Conservation (phyloP, 306 rosid genomes). For the Luffa acutangula region DNA sequence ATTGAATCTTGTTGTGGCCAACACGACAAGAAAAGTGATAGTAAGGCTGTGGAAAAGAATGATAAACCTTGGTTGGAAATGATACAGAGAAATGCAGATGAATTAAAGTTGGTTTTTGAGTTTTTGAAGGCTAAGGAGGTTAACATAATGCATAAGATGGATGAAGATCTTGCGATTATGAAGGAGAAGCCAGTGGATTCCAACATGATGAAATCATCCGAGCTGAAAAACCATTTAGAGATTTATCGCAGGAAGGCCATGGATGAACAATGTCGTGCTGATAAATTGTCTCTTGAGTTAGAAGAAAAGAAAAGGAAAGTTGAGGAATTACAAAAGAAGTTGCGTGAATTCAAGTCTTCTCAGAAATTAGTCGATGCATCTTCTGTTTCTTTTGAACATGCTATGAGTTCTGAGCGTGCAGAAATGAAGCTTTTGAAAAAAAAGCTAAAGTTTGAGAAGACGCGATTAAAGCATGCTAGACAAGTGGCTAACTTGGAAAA, state of each 20-base stretch:
- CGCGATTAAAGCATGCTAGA: constrained; percentile 37
- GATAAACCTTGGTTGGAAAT: constrained; percentile 1
- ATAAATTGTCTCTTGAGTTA: constrained; percentile 43
- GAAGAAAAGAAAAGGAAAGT: constrained; percentile 33
- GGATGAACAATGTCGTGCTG: constrained; percentile 44
- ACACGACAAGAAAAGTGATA: not conserved
- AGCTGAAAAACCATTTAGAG: constrained; percentile 40
- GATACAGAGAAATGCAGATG: constrained; percentile 8
- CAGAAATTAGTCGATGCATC: constrained; percentile 30
- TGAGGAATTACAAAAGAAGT: constrained; percentile 39
- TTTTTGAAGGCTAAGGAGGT: constrained; percentile 18
- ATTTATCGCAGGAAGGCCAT: constrained; percentile 40
- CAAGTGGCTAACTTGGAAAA: constrained; percentile 51
- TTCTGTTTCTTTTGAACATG: constrained; percentile 18
- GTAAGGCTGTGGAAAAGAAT: not conserved
- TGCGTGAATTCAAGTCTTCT: constrained; percentile 27
- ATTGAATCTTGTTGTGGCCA: constrained; percentile 1
- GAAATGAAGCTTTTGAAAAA: constrained; percentile 49
- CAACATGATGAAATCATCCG: constrained; percentile 29
- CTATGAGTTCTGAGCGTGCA: constrained; percentile 22
- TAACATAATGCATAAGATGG: constrained; percentile 29
- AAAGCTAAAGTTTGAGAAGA: constrained; percentile 51
- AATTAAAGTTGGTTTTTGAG: constrained; percentile 17
- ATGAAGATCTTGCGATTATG: constrained; percentile 27
- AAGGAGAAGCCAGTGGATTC: constrained; percentile 35